Conservation (phyloP, 306 rosid genomes). For the Hylodesmum podocarpum region DNA sequence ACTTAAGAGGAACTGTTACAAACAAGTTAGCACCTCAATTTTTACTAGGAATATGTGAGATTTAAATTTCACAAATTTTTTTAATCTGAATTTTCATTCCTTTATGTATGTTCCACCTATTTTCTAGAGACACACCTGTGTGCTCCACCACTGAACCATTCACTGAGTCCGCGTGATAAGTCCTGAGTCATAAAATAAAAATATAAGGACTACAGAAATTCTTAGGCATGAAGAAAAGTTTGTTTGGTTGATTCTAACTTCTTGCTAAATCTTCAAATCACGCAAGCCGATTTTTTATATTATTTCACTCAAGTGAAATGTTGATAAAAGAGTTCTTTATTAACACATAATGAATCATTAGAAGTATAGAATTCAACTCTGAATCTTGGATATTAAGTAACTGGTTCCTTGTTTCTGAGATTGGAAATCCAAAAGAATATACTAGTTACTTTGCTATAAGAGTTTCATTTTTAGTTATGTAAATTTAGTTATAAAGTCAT, state of each 20-base stretch:
- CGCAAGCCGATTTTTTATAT: neutral
- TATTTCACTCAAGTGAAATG: slow-evolving; percentile 12
- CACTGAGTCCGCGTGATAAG: slow-evolving; percentile 10
- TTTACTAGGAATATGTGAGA: neutral
- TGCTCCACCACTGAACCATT: slow-evolving; percentile 3
- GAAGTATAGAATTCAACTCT: slow-evolving; percentile 6
- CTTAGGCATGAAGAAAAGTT: slow-evolving; percentile 28
- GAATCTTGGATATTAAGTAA: neutral
- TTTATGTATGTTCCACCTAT: neutral
- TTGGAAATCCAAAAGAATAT: slow-evolving; percentile 1
- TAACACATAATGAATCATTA: slow-evolving; percentile 27
- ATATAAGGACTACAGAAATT: neutral
- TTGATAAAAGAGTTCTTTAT: slow-evolving; percentile 14
- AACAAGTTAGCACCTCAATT: neutral
- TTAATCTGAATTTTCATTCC: neutral
- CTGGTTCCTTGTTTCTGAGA: neutral
- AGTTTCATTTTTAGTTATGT: neutral
- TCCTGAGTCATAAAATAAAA: neutral
- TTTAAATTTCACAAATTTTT: neutral
- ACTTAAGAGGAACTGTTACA: neutral
- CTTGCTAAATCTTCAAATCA: slow-evolving; percentile 16
- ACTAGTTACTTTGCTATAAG: neutral
- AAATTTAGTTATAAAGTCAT: neutral
- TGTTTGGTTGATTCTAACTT: neutral
- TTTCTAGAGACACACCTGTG: slow-evolving; percentile 16